A percentile compares a stretch with the other conserved stretches of the same genome.
phyloP scores from a whole-genome alignment of 169 alveolate species.

The Theileria equi region DNA sequence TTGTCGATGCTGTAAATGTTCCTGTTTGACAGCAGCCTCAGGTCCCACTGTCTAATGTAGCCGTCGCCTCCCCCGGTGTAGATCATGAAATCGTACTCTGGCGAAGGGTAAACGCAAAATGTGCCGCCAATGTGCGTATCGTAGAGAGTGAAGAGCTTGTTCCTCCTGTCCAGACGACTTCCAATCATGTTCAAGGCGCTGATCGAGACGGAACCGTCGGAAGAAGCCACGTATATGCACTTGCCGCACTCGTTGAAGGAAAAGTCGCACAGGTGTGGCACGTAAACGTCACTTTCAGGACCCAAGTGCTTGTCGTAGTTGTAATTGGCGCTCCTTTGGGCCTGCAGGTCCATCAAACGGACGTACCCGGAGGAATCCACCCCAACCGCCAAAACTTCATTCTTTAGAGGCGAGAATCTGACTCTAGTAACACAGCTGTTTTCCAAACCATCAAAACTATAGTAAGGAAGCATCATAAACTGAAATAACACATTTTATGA shows the following conservation, averaged over 20 bases:
- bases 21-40: slow-evolving; percentile 57
- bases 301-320: background rate
- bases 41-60: slow-evolving; percentile 70
- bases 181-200: slow-evolving; percentile 44
- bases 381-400: slow-evolving; percentile 33
- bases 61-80: slow-evolving; percentile 80
- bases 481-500: background rate
- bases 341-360: slow-evolving; percentile 39
- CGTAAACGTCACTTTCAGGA: background rate
- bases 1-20: background rate
- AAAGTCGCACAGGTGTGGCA: slow-evolving; percentile 33
- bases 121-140: slow-evolving; percentile 63
- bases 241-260: slow-evolving; percentile 30
- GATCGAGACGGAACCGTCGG: slow-evolving; percentile 39
- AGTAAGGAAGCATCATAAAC: slow-evolving; percentile 37
- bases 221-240: slow-evolving; percentile 28
- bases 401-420: slow-evolving; percentile 35
- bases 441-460: slow-evolving; percentile 25
- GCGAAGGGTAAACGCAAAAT: slow-evolving; percentile 53
- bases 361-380: slow-evolving; percentile 40
- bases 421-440: slow-evolving; percentile 36
- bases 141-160: slow-evolving; percentile 10
- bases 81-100: slow-evolving; percentile 59
- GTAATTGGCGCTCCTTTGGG: slow-evolving; percentile 12
- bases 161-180: slow-evolving; percentile 20